Conservation (phyloP, 495 filamentous ascomycete genomes). For the Penicillium nucicola region DNA sequence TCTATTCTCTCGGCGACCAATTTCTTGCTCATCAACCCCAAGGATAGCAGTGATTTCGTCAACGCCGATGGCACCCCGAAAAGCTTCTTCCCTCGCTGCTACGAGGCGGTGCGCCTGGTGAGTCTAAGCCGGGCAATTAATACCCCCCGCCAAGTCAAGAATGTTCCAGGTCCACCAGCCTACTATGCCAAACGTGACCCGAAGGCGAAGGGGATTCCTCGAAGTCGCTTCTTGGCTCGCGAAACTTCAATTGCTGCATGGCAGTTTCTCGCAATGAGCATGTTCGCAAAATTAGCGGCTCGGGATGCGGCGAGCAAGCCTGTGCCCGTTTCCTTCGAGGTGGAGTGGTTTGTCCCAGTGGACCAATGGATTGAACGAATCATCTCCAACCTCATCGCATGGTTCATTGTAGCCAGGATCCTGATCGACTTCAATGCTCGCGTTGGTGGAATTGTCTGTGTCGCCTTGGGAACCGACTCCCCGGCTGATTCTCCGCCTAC, state of each 20-base stretch:
- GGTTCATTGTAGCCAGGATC: slow-evolving; percentile 11
- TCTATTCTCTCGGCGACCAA: slow-evolving; percentile 1
- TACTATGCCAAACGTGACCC: slow-evolving; percentile 6
- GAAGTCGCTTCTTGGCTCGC: slow-evolving; percentile 9
- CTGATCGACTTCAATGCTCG: slow-evolving; percentile 13
- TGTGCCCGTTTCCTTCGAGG: neutral
- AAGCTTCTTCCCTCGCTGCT: neutral
- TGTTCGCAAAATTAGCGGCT: neutral
- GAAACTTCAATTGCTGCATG: slow-evolving; percentile 14
- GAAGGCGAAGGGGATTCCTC: neutral
- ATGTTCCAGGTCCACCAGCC: slow-evolving; percentile 8
- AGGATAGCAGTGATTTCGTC: slow-evolving; percentile 7
- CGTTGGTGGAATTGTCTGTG: slow-evolving; percentile 11
- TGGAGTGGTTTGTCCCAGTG: neutral
- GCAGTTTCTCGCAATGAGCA: slow-evolving; percentile 16
- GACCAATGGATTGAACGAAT: slow-evolving; percentile 9
- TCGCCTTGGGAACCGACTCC: slow-evolving; percentile 1
- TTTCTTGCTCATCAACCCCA: slow-evolving; percentile 14
- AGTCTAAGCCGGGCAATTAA: neutral
- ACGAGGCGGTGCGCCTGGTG: neutral
- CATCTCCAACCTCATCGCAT: slow-evolving; percentile 3
- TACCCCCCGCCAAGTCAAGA: slow-evolving; percentile 19
- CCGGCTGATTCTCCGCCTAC: slow-evolving; percentile 29
- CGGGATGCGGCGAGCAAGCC: neutral
- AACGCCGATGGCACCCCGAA: slow-evolving; percentile 1